A percentile compares a stretch with the other conserved stretches of the same genome.
These are phyloP conservation scores for Lactarius evosmus DNA, from an alignment of 768 basidiomycete genomes.

Conservation along the genomic window DNA sequence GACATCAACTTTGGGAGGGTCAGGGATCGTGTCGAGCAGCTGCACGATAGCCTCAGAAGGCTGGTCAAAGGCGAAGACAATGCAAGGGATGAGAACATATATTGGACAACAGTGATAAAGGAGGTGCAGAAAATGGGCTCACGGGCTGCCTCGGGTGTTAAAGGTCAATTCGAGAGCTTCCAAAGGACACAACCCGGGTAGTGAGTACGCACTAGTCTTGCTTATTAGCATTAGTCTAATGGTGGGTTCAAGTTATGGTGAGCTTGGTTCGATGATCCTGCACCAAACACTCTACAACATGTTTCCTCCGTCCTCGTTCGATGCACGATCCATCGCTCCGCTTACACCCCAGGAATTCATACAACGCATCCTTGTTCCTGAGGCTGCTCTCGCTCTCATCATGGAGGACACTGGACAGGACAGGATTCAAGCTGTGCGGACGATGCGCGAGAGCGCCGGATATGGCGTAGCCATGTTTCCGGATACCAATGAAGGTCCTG, in stretches of 20 bases:
- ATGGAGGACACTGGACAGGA: conserved; percentile 62
- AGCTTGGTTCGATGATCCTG: conserved; percentile 78
- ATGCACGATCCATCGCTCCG: conserved; percentile 53
- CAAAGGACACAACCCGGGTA: conserved; percentile 86
- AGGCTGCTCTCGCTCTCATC: conserved; percentile 79
- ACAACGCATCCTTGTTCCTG: conserved; percentile 84
- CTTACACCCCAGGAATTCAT: conserved; percentile 75
- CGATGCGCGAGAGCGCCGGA: conserved; percentile 70
- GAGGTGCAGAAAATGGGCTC: conserved; percentile 65
- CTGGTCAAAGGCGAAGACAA: conserved; percentile 45
- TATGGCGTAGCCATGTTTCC: conserved; percentile 90
- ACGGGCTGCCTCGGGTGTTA: conserved; percentile 61
- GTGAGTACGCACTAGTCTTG: conserved; percentile 46
- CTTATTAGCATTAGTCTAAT: neutral
- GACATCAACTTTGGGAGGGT: conserved; percentile 61
- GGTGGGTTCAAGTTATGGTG: conserved; percentile 64
- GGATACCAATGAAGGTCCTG: conserved; percentile 44
- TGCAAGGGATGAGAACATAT: conserved; percentile 47
- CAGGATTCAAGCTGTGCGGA: conserved; percentile 48
- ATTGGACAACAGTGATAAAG: conserved; percentile 65
- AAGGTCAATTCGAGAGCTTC: conserved; percentile 75
- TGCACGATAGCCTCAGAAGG: conserved; percentile 46
- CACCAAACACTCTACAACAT: conserved; percentile 71
- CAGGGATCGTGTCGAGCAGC: conserved; percentile 48
- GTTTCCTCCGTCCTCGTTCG: conserved; percentile 62